Percentiles rank a stretch among this genome's conserved stretches.
phyloP scores from a whole-genome alignment of 1,284 basidiomycete genomes.

The Cryptococcus sp. region DNA sequence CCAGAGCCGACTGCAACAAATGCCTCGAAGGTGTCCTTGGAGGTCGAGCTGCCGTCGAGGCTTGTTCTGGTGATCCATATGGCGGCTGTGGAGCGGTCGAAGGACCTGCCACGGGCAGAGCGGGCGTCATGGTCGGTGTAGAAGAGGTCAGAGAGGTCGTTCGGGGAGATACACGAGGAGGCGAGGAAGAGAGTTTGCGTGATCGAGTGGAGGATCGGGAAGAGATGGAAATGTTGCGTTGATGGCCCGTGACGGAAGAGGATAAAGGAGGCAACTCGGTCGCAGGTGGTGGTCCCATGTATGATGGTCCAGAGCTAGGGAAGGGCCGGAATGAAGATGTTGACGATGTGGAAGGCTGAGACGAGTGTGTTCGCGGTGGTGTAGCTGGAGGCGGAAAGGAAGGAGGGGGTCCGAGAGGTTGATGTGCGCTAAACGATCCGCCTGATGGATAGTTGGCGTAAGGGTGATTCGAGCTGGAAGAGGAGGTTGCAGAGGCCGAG shows the following conservation, averaged over 20 bases:
- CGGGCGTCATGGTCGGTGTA: no score
- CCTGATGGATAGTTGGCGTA: background rate
- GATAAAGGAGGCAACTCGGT: constrained; percentile 3
- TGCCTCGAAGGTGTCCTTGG: constrained; percentile 40
- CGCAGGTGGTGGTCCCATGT: background rate
- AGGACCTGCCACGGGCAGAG: background rate
- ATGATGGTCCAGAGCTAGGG: no score
- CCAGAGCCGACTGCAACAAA: constrained; percentile 44
- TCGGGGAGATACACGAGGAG: constrained; percentile 1
- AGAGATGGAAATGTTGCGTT: constrained; percentile 1
- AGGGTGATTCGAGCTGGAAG: background rate
- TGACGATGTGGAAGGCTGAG: no score
- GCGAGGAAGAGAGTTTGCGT: background rate
- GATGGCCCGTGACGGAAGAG: constrained; percentile 2
- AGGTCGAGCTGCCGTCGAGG: constrained; percentile 5
- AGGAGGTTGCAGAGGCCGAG: background rate
- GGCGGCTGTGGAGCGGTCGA: background rate
- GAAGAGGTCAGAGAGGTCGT: background rate
- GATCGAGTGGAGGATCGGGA: background rate
- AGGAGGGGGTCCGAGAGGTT: no score
- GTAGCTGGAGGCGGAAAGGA: no score
- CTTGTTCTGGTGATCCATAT: no score
- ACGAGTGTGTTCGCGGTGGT: background rate
- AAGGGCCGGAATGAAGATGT: no score
- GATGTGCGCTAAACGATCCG: background rate